phyloP scores from a whole-genome alignment of 176 grass and related monocot genomes.

The Phoenix dactylifera region DNA sequence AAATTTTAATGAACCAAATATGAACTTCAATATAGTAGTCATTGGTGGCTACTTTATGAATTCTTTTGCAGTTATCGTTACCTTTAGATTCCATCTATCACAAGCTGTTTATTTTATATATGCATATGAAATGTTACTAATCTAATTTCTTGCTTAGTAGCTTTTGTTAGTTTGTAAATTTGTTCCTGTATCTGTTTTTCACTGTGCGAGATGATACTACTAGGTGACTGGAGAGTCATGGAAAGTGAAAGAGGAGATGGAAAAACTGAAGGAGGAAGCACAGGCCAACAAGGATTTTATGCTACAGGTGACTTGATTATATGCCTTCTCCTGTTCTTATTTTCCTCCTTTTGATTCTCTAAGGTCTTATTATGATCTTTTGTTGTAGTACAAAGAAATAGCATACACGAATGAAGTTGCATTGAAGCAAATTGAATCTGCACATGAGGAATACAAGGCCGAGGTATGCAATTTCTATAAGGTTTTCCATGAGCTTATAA shows the following conservation, averaged over 20 bases:
- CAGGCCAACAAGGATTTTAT: slow-evolving; percentile 90
- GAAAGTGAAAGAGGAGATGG: slow-evolving; percentile 76
- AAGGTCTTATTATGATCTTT: background rate
- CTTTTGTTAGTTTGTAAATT: too few relatives aligned
- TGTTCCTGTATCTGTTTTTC: too few relatives aligned
- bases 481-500: background rate
- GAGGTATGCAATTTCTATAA: slow-evolving; percentile 50
- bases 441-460: slow-evolving; percentile 58
- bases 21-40: too few relatives aligned
- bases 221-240: slow-evolving; percentile 64
- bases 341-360: slow-evolving; percentile 16
- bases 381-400: slow-evolving; percentile 95
- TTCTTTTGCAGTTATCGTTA: too few relatives aligned
- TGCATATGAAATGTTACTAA: too few relatives aligned
- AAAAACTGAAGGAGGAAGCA: slow-evolving; percentile 83
- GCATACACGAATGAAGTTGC: slow-evolving; percentile 81
- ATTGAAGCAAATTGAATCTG: slow-evolving; percentile 85
- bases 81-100: too few relatives aligned
- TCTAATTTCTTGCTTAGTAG: too few relatives aligned
- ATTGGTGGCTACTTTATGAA: too few relatives aligned
- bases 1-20: too few relatives aligned
- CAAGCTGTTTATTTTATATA: too few relatives aligned
- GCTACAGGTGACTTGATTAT: slow-evolving; percentile 56
- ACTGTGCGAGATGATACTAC: background rate
- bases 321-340: background rate